Evolutionary conservation across 2,329 filamentous ascomycete species (phyloP).

Genomic region (Cercospora canescens): DNA sequence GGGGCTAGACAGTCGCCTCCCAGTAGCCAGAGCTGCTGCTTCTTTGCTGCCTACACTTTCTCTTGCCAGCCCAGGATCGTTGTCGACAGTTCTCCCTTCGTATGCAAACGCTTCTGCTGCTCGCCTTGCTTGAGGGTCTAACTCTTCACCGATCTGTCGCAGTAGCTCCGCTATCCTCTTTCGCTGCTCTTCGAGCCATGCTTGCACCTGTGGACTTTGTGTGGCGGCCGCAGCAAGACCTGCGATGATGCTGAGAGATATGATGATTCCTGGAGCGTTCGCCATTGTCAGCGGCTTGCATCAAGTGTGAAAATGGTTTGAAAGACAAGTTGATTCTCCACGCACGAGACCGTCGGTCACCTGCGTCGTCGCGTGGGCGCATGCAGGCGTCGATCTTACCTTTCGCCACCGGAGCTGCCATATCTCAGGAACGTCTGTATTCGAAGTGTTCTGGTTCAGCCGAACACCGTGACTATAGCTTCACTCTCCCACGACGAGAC

Average conservation of each 20-base stretch:
- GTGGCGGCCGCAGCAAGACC: conserved; percentile 64
- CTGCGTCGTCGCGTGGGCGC: conserved; percentile 8
- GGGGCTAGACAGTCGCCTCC: conserved; percentile 27
- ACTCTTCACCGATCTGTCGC: conserved; percentile 60
- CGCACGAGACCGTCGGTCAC: conserved; percentile 15
- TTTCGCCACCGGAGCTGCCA: conserved; percentile 17
- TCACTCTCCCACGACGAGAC: neutral
- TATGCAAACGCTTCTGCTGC: conserved; percentile 40
- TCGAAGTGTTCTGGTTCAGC: neutral
- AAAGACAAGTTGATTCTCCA: neutral
- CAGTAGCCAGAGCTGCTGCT: conserved; percentile 38
- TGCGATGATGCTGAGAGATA: conserved; percentile 61
- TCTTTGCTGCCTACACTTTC: conserved; percentile 34
- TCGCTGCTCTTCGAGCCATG: conserved; percentile 63
- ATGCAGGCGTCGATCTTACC: conserved; percentile 8
- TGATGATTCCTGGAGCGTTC: conserved; percentile 56
- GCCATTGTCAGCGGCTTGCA: conserved; percentile 15
- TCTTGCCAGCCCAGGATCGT: conserved; percentile 29
- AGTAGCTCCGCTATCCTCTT: conserved; percentile 62
- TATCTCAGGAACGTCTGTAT: neutral
- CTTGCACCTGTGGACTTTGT: conserved; percentile 62
- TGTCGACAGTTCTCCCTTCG: conserved; percentile 36
- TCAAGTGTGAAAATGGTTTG: neutral
- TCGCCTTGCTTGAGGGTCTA: conserved; percentile 49
- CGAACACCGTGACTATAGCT: neutral